Base-by-base conservation (phyloP, 768 basidiomycete genomes). In the Phylloporus rhodoxanthus region DNA sequence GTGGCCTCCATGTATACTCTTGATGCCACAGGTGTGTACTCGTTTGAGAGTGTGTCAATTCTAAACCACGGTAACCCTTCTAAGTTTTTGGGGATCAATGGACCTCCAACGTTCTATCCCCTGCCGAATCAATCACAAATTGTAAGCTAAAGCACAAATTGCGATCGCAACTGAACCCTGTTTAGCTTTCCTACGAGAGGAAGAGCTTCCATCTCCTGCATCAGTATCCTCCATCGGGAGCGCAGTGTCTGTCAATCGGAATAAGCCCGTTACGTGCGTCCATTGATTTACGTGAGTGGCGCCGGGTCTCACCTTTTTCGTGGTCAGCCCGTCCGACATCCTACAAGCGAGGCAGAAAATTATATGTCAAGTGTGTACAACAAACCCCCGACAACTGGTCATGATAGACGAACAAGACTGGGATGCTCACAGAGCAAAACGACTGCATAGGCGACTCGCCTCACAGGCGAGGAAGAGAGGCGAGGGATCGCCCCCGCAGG, bases 331-430 rank as follows among this genome's bases (percentile, higher is more conserved):
- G 2, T 65, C 67, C 1, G 73, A 75, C 3, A 68, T 80, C 15
- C 67, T 90, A 4, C 62, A 69, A 39, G 79, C 80, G 1, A 76
- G 81, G 43, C 77, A 71, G 48, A 83, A 82, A 55, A 61, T 75
- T 6, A 67, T 79, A 4, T 92, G 89, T 62, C 58, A 73, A 2
- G 63, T 75, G 9, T 92, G 89, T 57, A 89, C 88, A 8, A 48
- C 61, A 4, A 70, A 87, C 47, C 58, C 72, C 2, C 65, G 73
- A 19, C 71, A 74, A 21, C 89, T 89, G 0, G 65, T 80, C 13
- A 77, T 87, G 72, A 78, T 91, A 67, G 77, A 87, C 43, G 75
- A 72, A 8, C 49, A 51, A 9, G 65, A 75, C 42, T 85, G 85
- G 81, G 70, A 74, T 2, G 66, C 64, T 1, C 89, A 91, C 62